A percentile compares a stretch with the other conserved stretches of the same genome.
These are phyloP conservation scores for Paxillus ammoniavirescens DNA, from an alignment of 768 basidiomycete species.

Conservation along the genomic window DNA sequence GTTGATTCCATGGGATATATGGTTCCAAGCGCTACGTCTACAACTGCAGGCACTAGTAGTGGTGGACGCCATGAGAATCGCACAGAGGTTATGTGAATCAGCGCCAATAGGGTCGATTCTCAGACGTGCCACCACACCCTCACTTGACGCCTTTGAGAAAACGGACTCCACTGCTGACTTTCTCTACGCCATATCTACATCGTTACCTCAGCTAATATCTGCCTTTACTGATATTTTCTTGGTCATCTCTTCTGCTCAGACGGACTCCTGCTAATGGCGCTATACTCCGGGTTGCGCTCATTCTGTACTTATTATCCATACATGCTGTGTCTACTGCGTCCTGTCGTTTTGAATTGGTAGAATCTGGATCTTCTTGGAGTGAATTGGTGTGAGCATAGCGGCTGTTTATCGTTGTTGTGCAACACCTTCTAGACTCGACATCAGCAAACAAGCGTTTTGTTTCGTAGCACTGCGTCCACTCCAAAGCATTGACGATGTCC, in stretches of 20 bases:
- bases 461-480: neutral
- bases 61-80: neutral
- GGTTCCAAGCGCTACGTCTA: neutral
- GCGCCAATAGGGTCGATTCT: neutral
- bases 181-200: neutral
- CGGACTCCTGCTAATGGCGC: neutral
- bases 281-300: neutral
- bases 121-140: neutral
- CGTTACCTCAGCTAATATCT: neutral
- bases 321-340: neutral
- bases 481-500: slow-evolving; percentile 2
- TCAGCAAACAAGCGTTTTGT: slow-evolving; percentile 9
- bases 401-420: neutral
- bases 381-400: too few species aligned
- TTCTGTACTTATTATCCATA: neutral
- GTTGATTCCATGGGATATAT: slow-evolving; percentile 29
- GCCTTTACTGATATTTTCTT: neutral
- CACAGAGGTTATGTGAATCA: neutral
- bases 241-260: neutral
- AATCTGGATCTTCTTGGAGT: neutral
- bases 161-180: neutral
- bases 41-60: neutral
- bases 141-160: neutral
- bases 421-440: slow-evolving; percentile 8
- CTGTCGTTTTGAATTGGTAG: neutral